Base-by-base conservation (phyloP, 2,329 filamentous ascomycete genomes). In the Talaromyces pinophilus region DNA sequence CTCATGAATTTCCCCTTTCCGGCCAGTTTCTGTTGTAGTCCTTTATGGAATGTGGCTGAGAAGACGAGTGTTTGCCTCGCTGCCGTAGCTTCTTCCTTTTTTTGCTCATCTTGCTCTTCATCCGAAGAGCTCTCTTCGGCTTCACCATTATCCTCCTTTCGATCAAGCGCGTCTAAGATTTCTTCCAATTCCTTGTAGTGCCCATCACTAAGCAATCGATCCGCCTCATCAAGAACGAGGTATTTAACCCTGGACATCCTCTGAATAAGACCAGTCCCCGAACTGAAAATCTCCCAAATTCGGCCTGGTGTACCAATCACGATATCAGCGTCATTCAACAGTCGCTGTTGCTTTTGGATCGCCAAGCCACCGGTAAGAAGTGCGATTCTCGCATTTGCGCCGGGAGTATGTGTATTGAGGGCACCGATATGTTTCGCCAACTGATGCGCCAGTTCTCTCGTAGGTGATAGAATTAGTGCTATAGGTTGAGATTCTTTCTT, bases 101-200 rank as follows among this genome's bases (percentile, higher is more conserved):
- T 70, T 66, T 6, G 30, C 30, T 78, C 72, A 10, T 84, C 82
- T 10, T 84, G 82, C 3, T 84, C 82, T 1, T 83, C 83, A 5
- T 69, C 64, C 2, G 73, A 67, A 5, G 62, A 10, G 10, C 17
- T 60, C 13, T 75, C 71, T 38, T 74, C 75, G 1, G 71, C 71
- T 33, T 74, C 69, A 15, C 74, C 75, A 25, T 73, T 74, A n/a
- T 73, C 82, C 25, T 85, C 83, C 46, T 85, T 81, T 33, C 88
- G 85, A 73, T 97, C 92, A 10, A 99, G 81, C 0, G 92, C 88
- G 65, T 88, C 88, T 17, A 99, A 80, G 25, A 99, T 96, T 65
- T 97, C 90, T 70, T 93, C 90, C 4, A 93, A 88, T 77, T 99
- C 95, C 77, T 97, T 94, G 81, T 97, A 99, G 75, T 97, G 92